Evolutionary conservation across 75 land plant species (phyloP).

Genomic region (Picea sitchensis): DNA sequence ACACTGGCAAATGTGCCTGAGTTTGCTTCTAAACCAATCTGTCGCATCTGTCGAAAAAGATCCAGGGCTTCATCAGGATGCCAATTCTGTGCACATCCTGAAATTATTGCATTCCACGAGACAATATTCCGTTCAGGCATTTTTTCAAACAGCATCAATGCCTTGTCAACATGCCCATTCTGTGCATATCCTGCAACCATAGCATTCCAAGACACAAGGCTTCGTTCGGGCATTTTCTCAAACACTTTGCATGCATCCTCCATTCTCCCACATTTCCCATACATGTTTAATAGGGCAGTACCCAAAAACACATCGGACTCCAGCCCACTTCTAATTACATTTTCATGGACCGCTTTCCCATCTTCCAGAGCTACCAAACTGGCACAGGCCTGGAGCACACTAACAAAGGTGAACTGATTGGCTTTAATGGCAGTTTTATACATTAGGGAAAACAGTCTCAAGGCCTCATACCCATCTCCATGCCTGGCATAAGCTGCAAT

Average conservation of each 20-base stretch:
- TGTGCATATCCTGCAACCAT: no score
- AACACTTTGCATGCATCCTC: no score
- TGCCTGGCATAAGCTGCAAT: slow-evolving; percentile 24
- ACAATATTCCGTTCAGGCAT: slow-evolving; percentile 58
- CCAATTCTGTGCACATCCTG: slow-evolving; percentile 59
- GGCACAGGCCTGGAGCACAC: slow-evolving; percentile 18
- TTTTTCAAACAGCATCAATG: background rate
- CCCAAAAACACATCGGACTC: slow-evolving; percentile 11
- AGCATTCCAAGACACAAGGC: no score
- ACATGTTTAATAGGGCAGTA: slow-evolving; percentile 22
- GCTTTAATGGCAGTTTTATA: slow-evolving; percentile 20
- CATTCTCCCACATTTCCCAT: slow-evolving; percentile 2
- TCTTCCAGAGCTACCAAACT: slow-evolving; percentile 15
- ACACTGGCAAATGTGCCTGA: slow-evolving; percentile 60
- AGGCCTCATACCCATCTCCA: slow-evolving; percentile 16
- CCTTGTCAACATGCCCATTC: no score
- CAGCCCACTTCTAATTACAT: background rate
- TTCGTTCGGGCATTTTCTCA: no score
- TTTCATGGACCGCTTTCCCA: slow-evolving; percentile 15
- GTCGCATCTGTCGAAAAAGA: slow-evolving; percentile 50
- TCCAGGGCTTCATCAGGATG: slow-evolving; percentile 24
- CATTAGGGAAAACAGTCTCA: slow-evolving; percentile 28
- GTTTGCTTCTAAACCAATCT: slow-evolving; percentile 35
- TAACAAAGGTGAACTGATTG: slow-evolving; percentile 15
- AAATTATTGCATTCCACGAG: slow-evolving; percentile 64